Evolutionary conservation across 805 yeast genomes (phyloP).

Genomic region (Cyberlindnera japonica): DNA sequence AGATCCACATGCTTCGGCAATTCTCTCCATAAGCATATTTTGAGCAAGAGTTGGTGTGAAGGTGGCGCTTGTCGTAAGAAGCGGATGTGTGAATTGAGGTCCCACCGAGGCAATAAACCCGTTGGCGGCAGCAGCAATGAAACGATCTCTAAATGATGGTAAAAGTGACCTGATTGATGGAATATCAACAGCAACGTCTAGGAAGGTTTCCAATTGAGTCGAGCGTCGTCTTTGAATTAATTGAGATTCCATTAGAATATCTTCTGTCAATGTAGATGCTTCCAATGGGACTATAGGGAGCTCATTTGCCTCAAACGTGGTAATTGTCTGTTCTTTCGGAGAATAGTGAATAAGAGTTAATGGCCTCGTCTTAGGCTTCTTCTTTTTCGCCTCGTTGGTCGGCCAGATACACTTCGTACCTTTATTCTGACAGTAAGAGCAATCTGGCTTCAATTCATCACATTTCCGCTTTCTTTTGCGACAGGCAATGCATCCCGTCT

Average conservation of each 20-base stretch:
- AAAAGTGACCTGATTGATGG: not conserved
- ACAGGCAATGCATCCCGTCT: not conserved
- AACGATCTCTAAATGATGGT: not conserved
- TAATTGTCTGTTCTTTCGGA: not conserved
- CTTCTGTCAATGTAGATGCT: not conserved
- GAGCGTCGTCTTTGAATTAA: not conserved
- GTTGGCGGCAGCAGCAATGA: constrained; percentile 32
- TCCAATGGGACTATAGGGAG: not conserved
- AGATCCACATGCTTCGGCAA: constrained; percentile 41
- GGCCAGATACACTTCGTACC: not conserved
- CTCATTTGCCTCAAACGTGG: not conserved
- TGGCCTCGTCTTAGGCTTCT: no score
- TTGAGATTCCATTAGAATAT: not conserved
- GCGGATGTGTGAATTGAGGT: constrained; percentile 40
- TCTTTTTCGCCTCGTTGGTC: not conserved
- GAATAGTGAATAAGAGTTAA: not conserved
- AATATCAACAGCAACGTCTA: not conserved
- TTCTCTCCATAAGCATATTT: constrained; percentile 30
- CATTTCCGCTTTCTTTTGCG: not conserved
- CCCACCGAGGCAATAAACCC: constrained; percentile 40
- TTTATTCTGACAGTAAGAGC: not conserved
- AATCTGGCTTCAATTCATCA: not conserved
- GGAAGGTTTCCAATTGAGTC: not conserved
- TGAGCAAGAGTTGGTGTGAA: constrained; percentile 34
- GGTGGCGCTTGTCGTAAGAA: constrained; percentile 37